A percentile compares a stretch with the other conserved stretches of the same genome.
phyloP scores from a whole-genome alignment of 768 basidiomycete genomes.

The Hydnomerulius pinastri region DNA sequence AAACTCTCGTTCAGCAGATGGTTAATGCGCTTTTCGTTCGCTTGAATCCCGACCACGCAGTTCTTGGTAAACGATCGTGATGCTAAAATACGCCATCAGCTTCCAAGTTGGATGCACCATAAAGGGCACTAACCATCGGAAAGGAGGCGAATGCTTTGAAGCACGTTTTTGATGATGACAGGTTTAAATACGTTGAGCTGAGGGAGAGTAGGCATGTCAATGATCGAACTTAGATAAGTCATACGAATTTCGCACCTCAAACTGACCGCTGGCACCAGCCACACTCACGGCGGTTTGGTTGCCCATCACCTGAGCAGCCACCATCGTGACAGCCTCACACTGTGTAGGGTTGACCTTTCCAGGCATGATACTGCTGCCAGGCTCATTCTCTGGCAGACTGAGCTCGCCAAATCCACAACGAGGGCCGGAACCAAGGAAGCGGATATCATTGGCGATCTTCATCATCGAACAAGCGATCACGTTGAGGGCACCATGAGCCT shows the following conservation, averaged over 20 bases:
- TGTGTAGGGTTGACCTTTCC: slow-evolving; percentile 99
- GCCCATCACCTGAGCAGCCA: slow-evolving; percentile 97
- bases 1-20: slow-evolving; percentile 90
- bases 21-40: slow-evolving; percentile 93
- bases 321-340: slow-evolving; percentile 98
- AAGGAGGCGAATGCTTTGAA: slow-evolving; percentile 92
- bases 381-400: slow-evolving; percentile 95
- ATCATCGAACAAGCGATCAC: slow-evolving; percentile 95
- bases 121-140: slow-evolving; percentile 69
- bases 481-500: slow-evolving; percentile 96
- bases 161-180: slow-evolving; percentile 95
- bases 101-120: slow-evolving; percentile 1
- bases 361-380: slow-evolving; percentile 99
- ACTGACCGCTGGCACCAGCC: slow-evolving; percentile 94
- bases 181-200: slow-evolving; percentile 99
- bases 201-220: slow-evolving; percentile 7
- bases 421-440: slow-evolving; percentile 96
- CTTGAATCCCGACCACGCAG: slow-evolving; percentile 94
- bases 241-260: slow-evolving; percentile 66
- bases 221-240: slow-evolving; percentile 5
- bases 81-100: slow-evolving; percentile 41
- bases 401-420: slow-evolving; percentile 97
- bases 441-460: slow-evolving; percentile 99
- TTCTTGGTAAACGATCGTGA: slow-evolving; percentile 95
- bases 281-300: slow-evolving; percentile 93